These are phyloP conservation scores for Adansonia gregorii DNA, from an alignment of 441 rosid genomes.

Conservation along the genomic window DNA sequence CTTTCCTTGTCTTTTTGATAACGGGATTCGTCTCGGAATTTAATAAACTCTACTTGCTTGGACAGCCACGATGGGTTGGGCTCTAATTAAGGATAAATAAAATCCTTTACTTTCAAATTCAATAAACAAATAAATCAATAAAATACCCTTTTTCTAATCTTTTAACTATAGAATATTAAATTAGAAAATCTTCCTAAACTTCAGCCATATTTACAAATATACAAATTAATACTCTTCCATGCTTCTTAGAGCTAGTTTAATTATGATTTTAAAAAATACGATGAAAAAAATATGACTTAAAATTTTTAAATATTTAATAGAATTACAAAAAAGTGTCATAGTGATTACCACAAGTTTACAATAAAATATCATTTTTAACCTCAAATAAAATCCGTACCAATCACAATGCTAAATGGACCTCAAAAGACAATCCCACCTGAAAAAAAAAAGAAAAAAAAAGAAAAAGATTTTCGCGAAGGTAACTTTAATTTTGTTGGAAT, in stretches of 20 bases:
- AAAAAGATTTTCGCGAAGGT: neutral
- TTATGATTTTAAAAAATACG: too few relatives aligned
- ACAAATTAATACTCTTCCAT: neutral
- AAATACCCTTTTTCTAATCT: too few relatives aligned
- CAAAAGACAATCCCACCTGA: neutral
- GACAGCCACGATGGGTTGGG: neutral
- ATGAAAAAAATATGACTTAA: too few relatives aligned
- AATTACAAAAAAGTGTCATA: too few relatives aligned
- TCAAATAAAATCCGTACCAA: too few relatives aligned
- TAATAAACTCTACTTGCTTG: neutral
- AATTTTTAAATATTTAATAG: too few relatives aligned
- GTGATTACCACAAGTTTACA: too few relatives aligned
- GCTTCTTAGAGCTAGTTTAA: too few relatives aligned
- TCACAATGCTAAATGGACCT: neutral
- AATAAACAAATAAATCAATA: too few relatives aligned
- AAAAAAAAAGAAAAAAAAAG: neutral
- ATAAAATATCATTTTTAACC: too few relatives aligned
- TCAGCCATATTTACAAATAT: neutral
- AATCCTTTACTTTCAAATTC: neutral
- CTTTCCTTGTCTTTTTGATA: conserved; percentile 22
- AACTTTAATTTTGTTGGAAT: too few relatives aligned
- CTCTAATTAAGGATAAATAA: neutral
- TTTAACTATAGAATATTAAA: neutral
- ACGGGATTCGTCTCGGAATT: neutral
- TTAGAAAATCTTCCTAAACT: neutral